These are phyloP conservation scores for Pseudonitzschia delicatissima DNA, from an alignment of 108 stramenopile species.

Conservation along the genomic window DNA sequence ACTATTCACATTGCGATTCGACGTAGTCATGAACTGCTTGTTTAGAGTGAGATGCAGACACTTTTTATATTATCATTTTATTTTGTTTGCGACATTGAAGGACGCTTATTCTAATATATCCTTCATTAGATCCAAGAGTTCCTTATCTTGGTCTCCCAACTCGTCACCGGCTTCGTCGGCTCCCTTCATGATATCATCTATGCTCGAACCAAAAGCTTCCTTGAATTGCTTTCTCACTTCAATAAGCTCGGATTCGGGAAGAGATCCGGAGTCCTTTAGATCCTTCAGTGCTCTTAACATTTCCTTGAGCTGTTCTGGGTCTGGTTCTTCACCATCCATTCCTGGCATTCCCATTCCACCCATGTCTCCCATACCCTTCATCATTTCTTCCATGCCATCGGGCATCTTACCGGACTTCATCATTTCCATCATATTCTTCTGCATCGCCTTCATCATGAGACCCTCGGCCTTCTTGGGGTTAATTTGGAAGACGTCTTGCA, in stretches of 20 bases:
- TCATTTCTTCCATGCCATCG: conserved; percentile 84
- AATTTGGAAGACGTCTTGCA: conserved; percentile 79
- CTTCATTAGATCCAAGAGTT: conserved; percentile 79
- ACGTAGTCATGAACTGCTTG: no score
- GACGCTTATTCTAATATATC: conserved; percentile 50
- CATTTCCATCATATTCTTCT: conserved; percentile 84
- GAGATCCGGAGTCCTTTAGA: conserved; percentile 71
- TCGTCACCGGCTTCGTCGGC: conserved; percentile 52
- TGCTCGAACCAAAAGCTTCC: conserved; percentile 68
- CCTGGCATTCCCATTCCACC: conserved; percentile 24
- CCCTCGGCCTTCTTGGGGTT: conserved; percentile 80
- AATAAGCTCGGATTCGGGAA: conserved; percentile 58
- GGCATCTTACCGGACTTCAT: conserved; percentile 74
- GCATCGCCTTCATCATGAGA: conserved; percentile 81
- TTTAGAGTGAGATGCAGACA: no score
- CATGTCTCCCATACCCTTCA: conserved; percentile 58
- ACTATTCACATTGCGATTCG: no score
- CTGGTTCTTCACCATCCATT: conserved; percentile 48
- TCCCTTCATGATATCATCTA: conserved; percentile 71
- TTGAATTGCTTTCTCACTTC: conserved; percentile 73
- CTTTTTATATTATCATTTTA: not conserved
- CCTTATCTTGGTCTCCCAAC: conserved; percentile 55
- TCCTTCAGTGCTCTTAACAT: conserved; percentile 60
- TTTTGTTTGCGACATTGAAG: conserved; percentile 1
- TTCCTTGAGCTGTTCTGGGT: conserved; percentile 72